Percentiles rank a stretch among this genome's conserved stretches.
Conservation (phyloP, 768 basidiomycete species). For the Termitomyces sp. region DNA sequence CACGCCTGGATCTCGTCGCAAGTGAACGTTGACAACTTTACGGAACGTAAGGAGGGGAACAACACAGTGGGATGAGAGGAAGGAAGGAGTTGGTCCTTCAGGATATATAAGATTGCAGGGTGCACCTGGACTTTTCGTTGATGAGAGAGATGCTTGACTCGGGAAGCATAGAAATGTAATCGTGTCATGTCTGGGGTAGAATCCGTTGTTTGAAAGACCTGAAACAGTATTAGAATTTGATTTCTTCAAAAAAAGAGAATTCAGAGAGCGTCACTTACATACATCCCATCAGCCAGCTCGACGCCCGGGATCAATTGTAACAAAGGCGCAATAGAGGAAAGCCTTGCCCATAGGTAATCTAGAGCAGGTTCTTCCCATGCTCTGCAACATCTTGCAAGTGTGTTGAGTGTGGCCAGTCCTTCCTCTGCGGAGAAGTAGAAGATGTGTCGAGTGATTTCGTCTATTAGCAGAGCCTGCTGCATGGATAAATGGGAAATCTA, state of each 20-base stretch:
- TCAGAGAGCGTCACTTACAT: conserved; percentile 21
- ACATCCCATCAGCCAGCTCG: conserved; percentile 20
- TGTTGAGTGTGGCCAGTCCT: conserved; percentile 24
- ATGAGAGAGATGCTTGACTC: conserved; percentile 31
- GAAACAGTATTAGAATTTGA: neutral
- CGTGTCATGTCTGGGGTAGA: conserved; percentile 15
- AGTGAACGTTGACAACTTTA: conserved; percentile 22
- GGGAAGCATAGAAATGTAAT: conserved; percentile 27
- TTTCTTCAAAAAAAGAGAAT: neutral
- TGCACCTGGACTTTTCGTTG: conserved; percentile 20
- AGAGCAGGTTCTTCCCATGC: conserved; percentile 45
- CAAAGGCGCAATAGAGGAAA: conserved; percentile 35
- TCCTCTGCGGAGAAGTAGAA: conserved; percentile 26
- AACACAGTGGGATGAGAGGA: neutral
- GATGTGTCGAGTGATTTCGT: conserved; percentile 42
- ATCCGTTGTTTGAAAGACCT: conserved; percentile 1
- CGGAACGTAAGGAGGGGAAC: conserved; percentile 23
- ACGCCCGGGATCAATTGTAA: conserved; percentile 31
- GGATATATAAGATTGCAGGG: conserved; percentile 16
- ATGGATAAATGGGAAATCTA: conserved; percentile 17
- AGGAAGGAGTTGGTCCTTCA: conserved; percentile 9
- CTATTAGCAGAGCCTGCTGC: conserved; percentile 40
- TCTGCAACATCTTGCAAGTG: conserved; percentile 34
- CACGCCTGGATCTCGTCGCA: conserved; percentile 18
- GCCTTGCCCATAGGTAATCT: conserved; percentile 37